Conservation (phyloP, 1,284 basidiomycete genomes). For the Irpex rosettiformis region DNA sequence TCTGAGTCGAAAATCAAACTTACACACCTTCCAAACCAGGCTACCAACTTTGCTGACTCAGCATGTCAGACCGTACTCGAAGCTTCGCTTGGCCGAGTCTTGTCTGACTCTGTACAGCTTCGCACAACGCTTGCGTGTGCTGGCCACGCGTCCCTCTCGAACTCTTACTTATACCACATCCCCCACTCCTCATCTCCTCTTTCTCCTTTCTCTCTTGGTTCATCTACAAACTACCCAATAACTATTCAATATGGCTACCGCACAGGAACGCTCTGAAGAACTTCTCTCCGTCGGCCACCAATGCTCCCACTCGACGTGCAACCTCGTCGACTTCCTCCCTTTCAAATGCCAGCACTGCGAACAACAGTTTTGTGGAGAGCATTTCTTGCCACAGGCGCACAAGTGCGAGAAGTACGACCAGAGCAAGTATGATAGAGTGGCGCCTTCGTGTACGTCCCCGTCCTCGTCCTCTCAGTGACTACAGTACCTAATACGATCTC, state of each 20-base stretch:
- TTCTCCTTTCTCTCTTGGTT: not conserved
- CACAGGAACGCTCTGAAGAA: constrained; percentile 36
- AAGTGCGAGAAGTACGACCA: constrained; percentile 68
- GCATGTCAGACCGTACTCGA: not conserved
- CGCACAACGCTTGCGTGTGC: not conserved
- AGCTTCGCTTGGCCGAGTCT: not conserved
- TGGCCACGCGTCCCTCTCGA: not conserved
- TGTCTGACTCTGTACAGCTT: not conserved
- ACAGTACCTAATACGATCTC: not conserved
- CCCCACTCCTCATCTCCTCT: not conserved
- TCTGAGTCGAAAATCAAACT: not conserved
- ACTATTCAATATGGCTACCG: not conserved
- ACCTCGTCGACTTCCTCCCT: constrained; percentile 76
- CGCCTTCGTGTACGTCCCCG: constrained; percentile 58
- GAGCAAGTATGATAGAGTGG: constrained; percentile 63
- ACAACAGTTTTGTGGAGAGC: constrained; percentile 66
- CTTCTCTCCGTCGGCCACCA: constrained; percentile 67
- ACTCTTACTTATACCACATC: not conserved
- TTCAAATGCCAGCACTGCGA: constrained; percentile 77
- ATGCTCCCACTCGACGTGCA: constrained; percentile 61
- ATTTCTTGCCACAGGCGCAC: constrained; percentile 65
- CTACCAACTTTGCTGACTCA: not conserved
- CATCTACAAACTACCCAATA: not conserved
- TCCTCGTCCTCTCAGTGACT: not conserved
- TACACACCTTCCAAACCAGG: not conserved